Percentiles rank a stretch among this genome's conserved stretches.
These are phyloP conservation scores for Cordyceps farinosa DNA, from an alignment of 2,329 filamentous ascomycete species.

Conservation along the genomic window DNA sequence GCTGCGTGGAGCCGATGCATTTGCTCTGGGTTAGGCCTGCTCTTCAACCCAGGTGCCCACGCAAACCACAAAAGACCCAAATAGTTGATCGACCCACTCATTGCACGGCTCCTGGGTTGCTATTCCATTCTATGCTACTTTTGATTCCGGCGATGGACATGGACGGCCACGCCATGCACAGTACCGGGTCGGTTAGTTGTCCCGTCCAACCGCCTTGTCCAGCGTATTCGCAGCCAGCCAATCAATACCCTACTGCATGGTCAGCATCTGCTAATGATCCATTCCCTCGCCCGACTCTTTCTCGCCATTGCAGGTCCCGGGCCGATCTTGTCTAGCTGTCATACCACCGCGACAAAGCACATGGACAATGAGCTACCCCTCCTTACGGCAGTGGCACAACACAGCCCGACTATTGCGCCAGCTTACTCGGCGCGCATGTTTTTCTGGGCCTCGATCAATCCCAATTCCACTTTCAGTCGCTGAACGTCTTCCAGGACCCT, in stretches of 20 bases:
- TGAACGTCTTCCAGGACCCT: neutral
- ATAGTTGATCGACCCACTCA: neutral
- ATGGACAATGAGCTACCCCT: conserved; percentile 4
- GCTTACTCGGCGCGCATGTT: neutral
- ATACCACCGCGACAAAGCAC: neutral
- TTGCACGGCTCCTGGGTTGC: neutral
- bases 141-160: neutral
- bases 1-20: conserved; percentile 9
- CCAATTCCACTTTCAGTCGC: neutral
- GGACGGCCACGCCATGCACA: neutral
- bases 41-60: neutral
- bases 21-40: neutral
- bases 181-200: conserved; percentile 8
- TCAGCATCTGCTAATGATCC: neutral
- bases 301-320: neutral
- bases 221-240: neutral
- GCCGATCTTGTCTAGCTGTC: neutral
- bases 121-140: neutral
- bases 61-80: neutral
- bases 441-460: too few relatives aligned
- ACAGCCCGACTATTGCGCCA: neutral
- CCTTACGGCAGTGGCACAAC: conserved; percentile 1
- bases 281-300: neutral
- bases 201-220: conserved; percentile 1
- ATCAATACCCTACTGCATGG: neutral